Conservation (phyloP, 1,284 basidiomycete genomes). For the Malassezia arunalokei region DNA sequence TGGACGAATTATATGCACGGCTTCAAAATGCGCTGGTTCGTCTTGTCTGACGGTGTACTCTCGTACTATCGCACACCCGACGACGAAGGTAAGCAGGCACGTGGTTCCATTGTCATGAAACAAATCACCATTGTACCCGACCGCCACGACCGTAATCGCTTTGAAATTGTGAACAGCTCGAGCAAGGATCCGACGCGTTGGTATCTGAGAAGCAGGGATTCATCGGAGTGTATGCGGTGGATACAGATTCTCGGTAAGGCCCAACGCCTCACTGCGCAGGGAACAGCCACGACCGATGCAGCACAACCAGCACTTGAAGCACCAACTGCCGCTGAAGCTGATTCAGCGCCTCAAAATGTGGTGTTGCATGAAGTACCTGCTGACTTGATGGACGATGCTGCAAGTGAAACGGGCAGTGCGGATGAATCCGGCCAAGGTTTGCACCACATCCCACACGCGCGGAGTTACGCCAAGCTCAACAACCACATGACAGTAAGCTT, state of each 20-base stretch:
- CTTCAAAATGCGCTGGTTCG: conserved; percentile 87
- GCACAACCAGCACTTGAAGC: neutral
- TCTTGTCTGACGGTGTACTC: conserved; percentile 70
- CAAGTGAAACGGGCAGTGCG: conserved; percentile 11
- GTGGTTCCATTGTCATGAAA: conserved; percentile 80
- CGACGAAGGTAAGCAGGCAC: conserved; percentile 72
- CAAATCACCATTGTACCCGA: conserved; percentile 53
- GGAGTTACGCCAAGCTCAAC: conserved; percentile 60
- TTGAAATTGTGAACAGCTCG: conserved; percentile 61
- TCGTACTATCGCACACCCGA: conserved; percentile 72
- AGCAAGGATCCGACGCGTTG: conserved; percentile 58
- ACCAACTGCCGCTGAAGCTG: conserved; percentile 21
- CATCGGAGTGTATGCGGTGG: conserved; percentile 40
- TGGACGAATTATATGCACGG: conserved; percentile 82
- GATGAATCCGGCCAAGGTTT: conserved; percentile 44
- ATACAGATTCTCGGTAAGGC: conserved; percentile 41
- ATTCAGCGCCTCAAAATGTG: neutral
- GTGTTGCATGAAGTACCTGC: neutral
- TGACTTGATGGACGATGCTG: neutral
- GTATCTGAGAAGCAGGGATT: conserved; percentile 72
- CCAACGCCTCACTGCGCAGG: conserved; percentile 26
- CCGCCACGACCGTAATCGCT: conserved; percentile 57
- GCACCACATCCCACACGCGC: conserved; percentile 57
- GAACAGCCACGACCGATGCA: neutral
- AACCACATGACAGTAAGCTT: conserved; percentile 67